phyloP scores from a whole-genome alignment of 768 basidiomycete genomes.

The Phylloporus rhodoxanthus region DNA sequence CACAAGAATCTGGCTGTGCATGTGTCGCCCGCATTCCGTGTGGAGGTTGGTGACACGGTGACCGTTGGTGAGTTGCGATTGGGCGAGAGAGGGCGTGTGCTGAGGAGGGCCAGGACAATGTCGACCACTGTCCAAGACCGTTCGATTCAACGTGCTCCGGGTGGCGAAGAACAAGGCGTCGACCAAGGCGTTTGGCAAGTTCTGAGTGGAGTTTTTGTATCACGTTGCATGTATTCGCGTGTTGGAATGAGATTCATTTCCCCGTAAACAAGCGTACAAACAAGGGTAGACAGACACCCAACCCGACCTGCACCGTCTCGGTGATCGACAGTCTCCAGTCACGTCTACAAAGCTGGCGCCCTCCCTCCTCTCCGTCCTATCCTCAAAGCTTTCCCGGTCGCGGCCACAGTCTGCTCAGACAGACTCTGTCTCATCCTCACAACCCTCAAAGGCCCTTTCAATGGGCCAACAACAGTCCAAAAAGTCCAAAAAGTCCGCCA shows the following conservation, averaged over 20 bases:
- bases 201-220: constrained; percentile 42
- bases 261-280: constrained; percentile 32
- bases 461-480: constrained; percentile 87
- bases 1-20: constrained; percentile 99
- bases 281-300: constrained; percentile 26
- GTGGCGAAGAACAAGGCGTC: constrained; percentile 92
- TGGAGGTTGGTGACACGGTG: constrained; percentile 87
- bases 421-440: constrained; percentile 45
- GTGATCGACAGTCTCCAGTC: constrained; percentile 27
- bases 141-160: constrained; percentile 98
- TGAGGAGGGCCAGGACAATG: constrained; percentile 69
- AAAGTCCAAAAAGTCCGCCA: constrained; percentile 65
- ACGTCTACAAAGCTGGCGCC: constrained; percentile 67
- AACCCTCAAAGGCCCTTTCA: constrained; percentile 36
- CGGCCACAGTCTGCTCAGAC: constrained; percentile 71
- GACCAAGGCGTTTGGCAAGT: constrained; percentile 91
- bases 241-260: constrained; percentile 11
- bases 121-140: constrained; percentile 97
- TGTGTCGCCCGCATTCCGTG: constrained; percentile 98
- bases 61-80: constrained; percentile 74
- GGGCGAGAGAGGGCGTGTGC: not conserved
- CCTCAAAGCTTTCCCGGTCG: constrained; percentile 63
- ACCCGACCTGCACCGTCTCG: constrained; percentile 23
- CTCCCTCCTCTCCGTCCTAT: constrained; percentile 69
- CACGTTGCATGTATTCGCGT: constrained; percentile 17